Base-by-base conservation (phyloP, 805 yeast species). In the Kodamaea kaohsiungensis region DNA sequence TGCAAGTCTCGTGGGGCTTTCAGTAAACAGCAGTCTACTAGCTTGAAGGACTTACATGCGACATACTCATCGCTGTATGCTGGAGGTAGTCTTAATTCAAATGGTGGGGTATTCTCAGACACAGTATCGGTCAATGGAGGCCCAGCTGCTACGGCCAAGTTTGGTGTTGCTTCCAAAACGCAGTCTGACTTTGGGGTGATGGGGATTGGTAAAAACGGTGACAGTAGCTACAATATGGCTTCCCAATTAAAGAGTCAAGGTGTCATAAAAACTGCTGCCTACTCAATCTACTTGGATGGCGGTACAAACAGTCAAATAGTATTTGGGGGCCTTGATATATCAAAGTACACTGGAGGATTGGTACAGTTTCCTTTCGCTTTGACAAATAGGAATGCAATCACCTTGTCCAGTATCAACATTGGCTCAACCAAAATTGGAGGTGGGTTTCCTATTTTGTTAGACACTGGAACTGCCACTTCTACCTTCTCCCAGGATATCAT, bases 321-420 rank as follows among this genome's bases (percentile, higher is more conserved):
- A 13, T 63, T 63, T 45, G 67, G 67, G 8, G 65, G 61, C 12
- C 56, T 62, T 17, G 65, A 64, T 52, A 43, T 48, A 2, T 61
- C 53, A 13, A 62, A 60, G 54, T 56, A 54, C 37, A 38, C 30
- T 8, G 61, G 61, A 3, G 27, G n/a, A 22, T 43, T 56, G 27
- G 10, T 13, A 37, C 51, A 16, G 12, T 37, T 40, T 15, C 30
- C 50, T 1, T 43, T 51, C 19, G 9, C 46, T 12, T 40, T 27
- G 5, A 22, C 12, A 10, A 18, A 42, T 27, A 18, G 18, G 13
- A 49, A 49, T 18, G 17, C 27, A 10, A 39, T 49, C 35, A 12
- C 17, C 2, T 19, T 33, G 5, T 9, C 46, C 4, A 13, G 22
- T 13, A 19, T 40, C 42, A 30, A 17, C 5, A 33, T 43, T 5